These are phyloP conservation scores for Saksenaea vasiformis DNA, from an alignment of 371 early-diverging fungal species.

Conservation along the genomic window DNA sequence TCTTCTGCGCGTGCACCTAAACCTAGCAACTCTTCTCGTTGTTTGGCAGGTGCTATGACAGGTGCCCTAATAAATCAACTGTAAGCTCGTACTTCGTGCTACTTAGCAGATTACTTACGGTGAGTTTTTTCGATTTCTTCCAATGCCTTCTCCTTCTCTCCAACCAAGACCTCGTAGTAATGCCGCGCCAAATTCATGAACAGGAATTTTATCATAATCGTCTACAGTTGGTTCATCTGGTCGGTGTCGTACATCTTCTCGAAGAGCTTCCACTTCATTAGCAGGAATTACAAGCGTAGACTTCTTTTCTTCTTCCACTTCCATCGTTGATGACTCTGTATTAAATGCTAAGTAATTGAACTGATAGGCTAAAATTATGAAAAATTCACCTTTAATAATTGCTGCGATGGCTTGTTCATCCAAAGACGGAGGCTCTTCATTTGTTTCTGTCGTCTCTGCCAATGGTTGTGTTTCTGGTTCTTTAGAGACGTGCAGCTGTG, in stretches of 20 bases:
- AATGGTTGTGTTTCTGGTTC: conserved; percentile 11
- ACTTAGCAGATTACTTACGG: conserved; percentile 24
- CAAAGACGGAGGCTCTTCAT: conserved; percentile 38
- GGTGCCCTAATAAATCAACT: conserved; percentile 24
- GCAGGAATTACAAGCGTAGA: conserved; percentile 50
- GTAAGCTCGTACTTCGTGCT: background rate
- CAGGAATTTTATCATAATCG: conserved; percentile 83
- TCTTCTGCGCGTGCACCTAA: conserved; percentile 74
- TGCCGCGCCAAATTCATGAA: conserved; percentile 90
- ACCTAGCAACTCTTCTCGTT: conserved; percentile 74
- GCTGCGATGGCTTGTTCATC: conserved; percentile 63
- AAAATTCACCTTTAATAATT: conserved; percentile 45
- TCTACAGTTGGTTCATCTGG: conserved; percentile 73
- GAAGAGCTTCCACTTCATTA: conserved; percentile 55
- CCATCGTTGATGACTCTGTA: conserved; percentile 49
- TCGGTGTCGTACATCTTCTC: conserved; percentile 48
- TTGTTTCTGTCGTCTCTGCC: conserved; percentile 13
- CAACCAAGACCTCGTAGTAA: conserved; percentile 93
- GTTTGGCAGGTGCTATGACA: conserved; percentile 42
- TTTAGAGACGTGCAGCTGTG: conserved; percentile 10
- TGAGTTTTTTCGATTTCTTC: conserved; percentile 44
- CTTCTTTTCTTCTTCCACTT: conserved; percentile 42
- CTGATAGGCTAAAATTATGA: too few relatives aligned
- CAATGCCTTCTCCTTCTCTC: conserved; percentile 75
- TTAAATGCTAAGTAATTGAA: background rate